phyloP scores from a whole-genome alignment of 1,284 basidiomycete species.

The Apiotrichum siamense region DNA sequence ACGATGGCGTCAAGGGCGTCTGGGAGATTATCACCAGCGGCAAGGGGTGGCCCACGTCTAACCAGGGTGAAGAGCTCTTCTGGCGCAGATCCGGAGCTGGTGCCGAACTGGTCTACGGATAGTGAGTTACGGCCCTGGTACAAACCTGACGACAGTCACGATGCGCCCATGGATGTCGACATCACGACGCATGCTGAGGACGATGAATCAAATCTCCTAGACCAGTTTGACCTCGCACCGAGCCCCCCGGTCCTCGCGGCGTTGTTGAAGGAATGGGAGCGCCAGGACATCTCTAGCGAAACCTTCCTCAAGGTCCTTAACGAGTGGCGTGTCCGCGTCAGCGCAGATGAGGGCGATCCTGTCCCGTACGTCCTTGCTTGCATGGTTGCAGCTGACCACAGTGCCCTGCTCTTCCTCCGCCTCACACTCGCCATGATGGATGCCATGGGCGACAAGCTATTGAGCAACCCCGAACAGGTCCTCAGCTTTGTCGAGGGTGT shows the following conservation, averaged over 20 bases:
- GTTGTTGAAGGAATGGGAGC: constrained; percentile 60
- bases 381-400: constrained; percentile 2
- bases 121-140: not conserved
- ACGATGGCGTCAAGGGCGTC: constrained; percentile 56
- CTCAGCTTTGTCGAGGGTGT: constrained; percentile 72
- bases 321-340: constrained; percentile 53
- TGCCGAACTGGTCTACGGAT: constrained; percentile 8
- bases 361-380: constrained; percentile 14
- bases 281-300: constrained; percentile 62
- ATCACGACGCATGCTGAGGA: constrained; percentile 50
- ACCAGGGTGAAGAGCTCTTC: constrained; percentile 20
- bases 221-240: constrained; percentile 63
- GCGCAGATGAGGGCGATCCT: constrained; percentile 45
- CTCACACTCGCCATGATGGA: constrained; percentile 72
- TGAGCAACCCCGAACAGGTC: constrained; percentile 62
- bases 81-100: constrained; percentile 23
- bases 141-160: not conserved
- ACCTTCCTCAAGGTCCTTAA: constrained; percentile 69
- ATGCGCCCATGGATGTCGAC: constrained; percentile 16
- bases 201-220: constrained; percentile 53
- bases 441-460: constrained; percentile 60
- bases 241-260: constrained; percentile 62
- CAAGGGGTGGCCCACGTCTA: constrained; percentile 39
- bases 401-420: constrained; percentile 63
- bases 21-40: constrained; percentile 58